Evolutionary conservation across 2,329 filamentous ascomycete species (phyloP).

Genomic region (Cercospora berteroae): DNA sequence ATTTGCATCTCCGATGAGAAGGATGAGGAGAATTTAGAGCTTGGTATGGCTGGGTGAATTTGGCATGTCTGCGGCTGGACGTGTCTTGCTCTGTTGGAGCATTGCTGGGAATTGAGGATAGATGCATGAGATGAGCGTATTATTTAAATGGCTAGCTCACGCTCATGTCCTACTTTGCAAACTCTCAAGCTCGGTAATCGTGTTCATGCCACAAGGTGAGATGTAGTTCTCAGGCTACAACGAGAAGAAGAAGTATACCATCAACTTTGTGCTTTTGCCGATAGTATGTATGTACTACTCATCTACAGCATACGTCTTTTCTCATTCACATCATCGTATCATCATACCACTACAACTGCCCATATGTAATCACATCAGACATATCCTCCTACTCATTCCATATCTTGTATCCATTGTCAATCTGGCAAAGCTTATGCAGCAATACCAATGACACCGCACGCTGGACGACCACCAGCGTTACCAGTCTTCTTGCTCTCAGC

Average conservation of each 20-base stretch:
- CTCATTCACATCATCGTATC: slow-evolving; percentile 23
- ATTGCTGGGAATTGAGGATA: background rate
- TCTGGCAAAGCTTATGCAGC: slow-evolving; percentile 15
- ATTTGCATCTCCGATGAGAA: background rate
- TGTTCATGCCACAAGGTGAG: background rate
- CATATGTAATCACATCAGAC: slow-evolving; percentile 22
- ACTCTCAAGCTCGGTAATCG: background rate
- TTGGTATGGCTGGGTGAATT: background rate
- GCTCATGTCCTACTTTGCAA: background rate
- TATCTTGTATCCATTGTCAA: background rate
- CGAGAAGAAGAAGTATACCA: background rate
- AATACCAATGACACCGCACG: slow-evolving; percentile 66
- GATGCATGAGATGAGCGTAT: background rate
- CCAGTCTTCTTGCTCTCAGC: slow-evolving; percentile 98
- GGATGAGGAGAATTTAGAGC: background rate
- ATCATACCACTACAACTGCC: slow-evolving; percentile 2
- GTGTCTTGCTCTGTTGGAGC: background rate
- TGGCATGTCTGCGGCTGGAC: background rate
- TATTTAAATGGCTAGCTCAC: background rate
- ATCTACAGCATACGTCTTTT: slow-evolving; percentile 1
- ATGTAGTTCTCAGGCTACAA: too few relatives aligned
- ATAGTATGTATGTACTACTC: background rate
- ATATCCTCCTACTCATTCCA: background rate
- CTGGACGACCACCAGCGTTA: slow-evolving; percentile 88
- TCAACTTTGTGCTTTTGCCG: slow-evolving; percentile 1